A percentile compares a stretch with the other conserved stretches of the same genome.
Evolutionary conservation across 306 rosid genomes (phyloP).

Genomic region (Cucumis hystrix): DNA sequence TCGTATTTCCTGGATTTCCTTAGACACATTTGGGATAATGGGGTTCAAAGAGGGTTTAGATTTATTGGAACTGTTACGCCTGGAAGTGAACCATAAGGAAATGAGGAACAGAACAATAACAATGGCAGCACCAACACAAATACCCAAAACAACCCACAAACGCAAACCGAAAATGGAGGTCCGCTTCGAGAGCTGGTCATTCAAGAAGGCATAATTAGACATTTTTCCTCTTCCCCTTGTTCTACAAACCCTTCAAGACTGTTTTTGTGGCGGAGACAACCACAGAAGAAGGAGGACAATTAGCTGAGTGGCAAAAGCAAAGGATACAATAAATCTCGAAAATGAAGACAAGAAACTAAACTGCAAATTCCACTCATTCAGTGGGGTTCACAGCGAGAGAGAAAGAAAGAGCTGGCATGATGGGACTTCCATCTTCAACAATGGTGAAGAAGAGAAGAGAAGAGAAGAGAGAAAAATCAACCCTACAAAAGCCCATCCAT

Average conservation of each 20-base stretch:
- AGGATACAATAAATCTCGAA: not conserved
- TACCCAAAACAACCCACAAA: constrained; percentile 53
- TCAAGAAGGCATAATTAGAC: constrained; percentile 35
- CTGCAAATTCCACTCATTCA: constrained; percentile 5
- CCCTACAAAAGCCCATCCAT: not conserved
- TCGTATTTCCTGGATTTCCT: constrained; percentile 52
- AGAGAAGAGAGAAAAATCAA: too few species aligned
- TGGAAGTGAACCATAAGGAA: constrained; percentile 42
- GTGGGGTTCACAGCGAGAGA: constrained; percentile 12
- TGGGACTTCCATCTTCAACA: constrained; percentile 12
- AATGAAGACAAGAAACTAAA: not conserved
- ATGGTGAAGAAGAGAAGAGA: not conserved
- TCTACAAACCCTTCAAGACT: not conserved
- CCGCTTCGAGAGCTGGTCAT: constrained; percentile 41
- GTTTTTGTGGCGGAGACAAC: not conserved
- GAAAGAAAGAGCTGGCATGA: constrained; percentile 14
- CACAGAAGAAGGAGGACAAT: not conserved
- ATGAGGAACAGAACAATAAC: constrained; percentile 45
- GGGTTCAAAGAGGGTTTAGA: constrained; percentile 18
- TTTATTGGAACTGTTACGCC: constrained; percentile 16
- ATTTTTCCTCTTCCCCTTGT: constrained; percentile 6
- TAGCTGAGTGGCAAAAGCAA: not conserved
- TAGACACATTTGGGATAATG: constrained; percentile 36
- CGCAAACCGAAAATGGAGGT: constrained; percentile 46
- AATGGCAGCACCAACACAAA: constrained; percentile 52